Percentiles rank a stretch among this genome's conserved stretches.
Evolutionary conservation across 2,329 filamentous ascomycete genomes (phyloP).

Genomic region (Hypoxylon rubiginosum): DNA sequence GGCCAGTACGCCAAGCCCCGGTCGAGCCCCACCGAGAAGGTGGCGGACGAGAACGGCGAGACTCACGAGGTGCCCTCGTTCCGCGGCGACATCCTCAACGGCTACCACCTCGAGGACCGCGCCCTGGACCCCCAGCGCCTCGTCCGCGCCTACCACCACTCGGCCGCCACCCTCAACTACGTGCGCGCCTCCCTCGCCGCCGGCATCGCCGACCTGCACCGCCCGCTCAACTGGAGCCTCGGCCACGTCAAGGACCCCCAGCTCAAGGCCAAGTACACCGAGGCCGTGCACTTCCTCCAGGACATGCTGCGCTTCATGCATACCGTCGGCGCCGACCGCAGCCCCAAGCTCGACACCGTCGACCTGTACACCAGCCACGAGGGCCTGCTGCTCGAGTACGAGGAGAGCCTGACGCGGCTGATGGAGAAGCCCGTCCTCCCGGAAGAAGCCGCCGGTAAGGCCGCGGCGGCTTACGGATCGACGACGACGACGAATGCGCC

Average conservation of each 20-base stretch:
- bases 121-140: conserved; percentile 86
- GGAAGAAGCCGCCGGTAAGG: conserved; percentile 42
- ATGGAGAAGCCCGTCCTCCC: conserved; percentile 72
- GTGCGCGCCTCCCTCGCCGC: conserved; percentile 85
- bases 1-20: conserved; percentile 98
- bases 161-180: conserved; percentile 94
- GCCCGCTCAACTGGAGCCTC: conserved; percentile 93
- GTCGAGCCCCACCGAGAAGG: conserved; percentile 84
- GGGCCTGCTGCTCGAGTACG: conserved; percentile 93
- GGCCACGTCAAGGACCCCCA: conserved; percentile 89
- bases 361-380: conserved; percentile 97
- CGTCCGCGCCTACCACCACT: conserved; percentile 94
- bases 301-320: conserved; percentile 95
- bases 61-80: conserved; percentile 84
- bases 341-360: conserved; percentile 87
- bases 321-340: conserved; percentile 90
- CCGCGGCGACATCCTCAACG: conserved; percentile 95
- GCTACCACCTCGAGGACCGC: conserved; percentile 81
- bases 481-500: conserved; percentile 43
- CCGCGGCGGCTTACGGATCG: conserved; percentile 34
- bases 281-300: conserved; percentile 86
- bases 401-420: conserved; percentile 85
- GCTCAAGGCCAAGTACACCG: conserved; percentile 87
- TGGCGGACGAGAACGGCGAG: conserved; percentile 80
- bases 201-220: conserved; percentile 93